These are phyloP conservation scores for Colletotrichum sp. DNA, from an alignment of 2,329 filamentous ascomycete genomes.

Conservation along the genomic window DNA sequence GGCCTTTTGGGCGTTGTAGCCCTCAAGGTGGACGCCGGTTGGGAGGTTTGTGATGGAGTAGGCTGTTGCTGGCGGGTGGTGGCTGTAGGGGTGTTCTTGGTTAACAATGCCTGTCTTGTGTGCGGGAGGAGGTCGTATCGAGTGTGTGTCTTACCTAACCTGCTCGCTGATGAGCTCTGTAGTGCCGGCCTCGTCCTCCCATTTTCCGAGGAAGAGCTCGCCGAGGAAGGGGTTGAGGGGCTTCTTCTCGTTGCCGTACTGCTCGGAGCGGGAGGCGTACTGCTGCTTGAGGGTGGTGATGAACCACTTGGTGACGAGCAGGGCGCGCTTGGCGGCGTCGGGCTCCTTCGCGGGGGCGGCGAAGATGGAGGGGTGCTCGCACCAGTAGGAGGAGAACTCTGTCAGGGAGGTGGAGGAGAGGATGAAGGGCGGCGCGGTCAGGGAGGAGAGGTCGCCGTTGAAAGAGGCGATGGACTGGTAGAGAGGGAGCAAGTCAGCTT, in stretches of 20 bases:
- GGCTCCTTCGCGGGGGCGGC: constrained; percentile 81
- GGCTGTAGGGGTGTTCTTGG: constrained; percentile 47
- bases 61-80: constrained; percentile 93
- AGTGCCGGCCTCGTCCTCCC: constrained; percentile 81
- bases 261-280: constrained; percentile 75
- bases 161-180: constrained; percentile 93
- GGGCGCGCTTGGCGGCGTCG: constrained; percentile 80
- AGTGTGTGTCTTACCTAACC: constrained; percentile 64
- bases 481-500: not conserved
- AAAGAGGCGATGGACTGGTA: constrained; percentile 76
- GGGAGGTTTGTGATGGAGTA: constrained; percentile 90
- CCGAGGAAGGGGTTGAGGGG: constrained; percentile 95
- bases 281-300: constrained; percentile 91
- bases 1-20: constrained; percentile 96
- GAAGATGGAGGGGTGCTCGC: constrained; percentile 78
- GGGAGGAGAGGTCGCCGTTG: constrained; percentile 79
- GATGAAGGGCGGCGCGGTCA: constrained; percentile 84
- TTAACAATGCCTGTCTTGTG: not conserved
- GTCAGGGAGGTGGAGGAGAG: constrained; percentile 79
- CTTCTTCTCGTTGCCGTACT: constrained; percentile 93
- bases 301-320: constrained; percentile 97
- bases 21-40: constrained; percentile 78
- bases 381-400: constrained; percentile 85
- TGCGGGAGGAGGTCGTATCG: too few species aligned
- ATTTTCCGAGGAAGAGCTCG: constrained; percentile 91